A percentile compares a stretch with the other conserved stretches of the same genome.
phyloP scores from a whole-genome alignment of 169 alveolate genomes.

The Plasmodium chabaudi region DNA sequence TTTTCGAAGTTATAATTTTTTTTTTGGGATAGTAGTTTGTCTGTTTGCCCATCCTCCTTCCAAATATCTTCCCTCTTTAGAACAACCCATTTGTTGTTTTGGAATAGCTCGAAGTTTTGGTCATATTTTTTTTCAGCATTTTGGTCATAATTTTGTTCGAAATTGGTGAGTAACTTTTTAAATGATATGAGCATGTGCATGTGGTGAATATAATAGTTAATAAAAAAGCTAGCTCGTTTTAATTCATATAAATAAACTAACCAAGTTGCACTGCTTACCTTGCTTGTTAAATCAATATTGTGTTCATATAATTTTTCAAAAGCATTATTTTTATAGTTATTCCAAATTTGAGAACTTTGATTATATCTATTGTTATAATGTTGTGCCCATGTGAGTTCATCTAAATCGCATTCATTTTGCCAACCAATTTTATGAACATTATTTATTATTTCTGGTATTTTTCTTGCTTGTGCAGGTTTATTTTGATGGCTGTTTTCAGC shows the following conservation, averaged over 20 bases:
- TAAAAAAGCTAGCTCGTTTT: constrained; percentile 82
- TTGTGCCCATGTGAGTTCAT: too few relatives aligned
- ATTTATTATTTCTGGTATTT: too few relatives aligned
- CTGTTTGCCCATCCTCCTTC: background rate
- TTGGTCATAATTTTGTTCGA: constrained; percentile 9
- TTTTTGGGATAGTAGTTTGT: background rate
- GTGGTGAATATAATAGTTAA: constrained; percentile 52
- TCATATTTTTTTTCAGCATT: constrained; percentile 9
- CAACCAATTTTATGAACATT: background rate
- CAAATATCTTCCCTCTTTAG: constrained; percentile 9
- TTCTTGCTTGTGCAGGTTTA: too few relatives aligned
- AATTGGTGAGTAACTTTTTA: constrained; percentile 18
- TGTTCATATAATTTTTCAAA: constrained; percentile 73
- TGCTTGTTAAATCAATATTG: constrained; percentile 89
- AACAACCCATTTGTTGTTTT: constrained; percentile 17
- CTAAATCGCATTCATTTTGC: background rate
- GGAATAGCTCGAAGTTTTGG: constrained; percentile 12
- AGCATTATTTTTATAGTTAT: constrained; percentile 1
- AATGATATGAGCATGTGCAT: constrained; percentile 43
- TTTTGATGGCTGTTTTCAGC: too few relatives aligned
- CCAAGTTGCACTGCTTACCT: constrained; percentile 93
- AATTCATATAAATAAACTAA: constrained; percentile 90
- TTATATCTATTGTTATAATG: too few relatives aligned
- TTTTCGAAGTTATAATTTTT: too few relatives aligned
- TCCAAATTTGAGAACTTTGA: too few relatives aligned